phyloP scores from a whole-genome alignment of 2,329 filamentous ascomycete species.

The Macrophomina tecta region DNA sequence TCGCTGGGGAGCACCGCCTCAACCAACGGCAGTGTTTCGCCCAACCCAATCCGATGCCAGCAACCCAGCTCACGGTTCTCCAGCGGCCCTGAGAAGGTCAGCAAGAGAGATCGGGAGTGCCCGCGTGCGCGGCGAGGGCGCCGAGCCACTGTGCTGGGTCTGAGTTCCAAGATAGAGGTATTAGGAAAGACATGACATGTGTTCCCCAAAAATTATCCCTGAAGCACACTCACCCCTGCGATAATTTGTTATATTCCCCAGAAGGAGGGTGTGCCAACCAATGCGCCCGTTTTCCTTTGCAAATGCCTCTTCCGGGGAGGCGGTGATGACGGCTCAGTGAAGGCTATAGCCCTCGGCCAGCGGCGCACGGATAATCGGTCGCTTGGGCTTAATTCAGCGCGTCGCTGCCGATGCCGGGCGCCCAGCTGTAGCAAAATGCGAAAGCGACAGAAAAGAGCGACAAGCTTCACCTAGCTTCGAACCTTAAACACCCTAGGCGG shows the following conservation, averaged over 20 bases:
- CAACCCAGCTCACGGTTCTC: slow-evolving; percentile 23
- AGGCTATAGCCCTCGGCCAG: background rate
- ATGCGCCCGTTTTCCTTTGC: background rate
- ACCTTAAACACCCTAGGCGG: background rate
- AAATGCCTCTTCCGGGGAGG: background rate
- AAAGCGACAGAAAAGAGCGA: slow-evolving; percentile 9
- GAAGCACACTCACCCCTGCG: background rate
- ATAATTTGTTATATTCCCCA: background rate
- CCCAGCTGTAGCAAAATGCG: background rate
- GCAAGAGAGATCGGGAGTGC: slow-evolving; percentile 21
- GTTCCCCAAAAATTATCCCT: slow-evolving; percentile 16
- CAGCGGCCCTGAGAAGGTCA: slow-evolving; percentile 14
- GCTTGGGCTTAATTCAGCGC: slow-evolving; percentile 9
- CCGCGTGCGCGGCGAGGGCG: slow-evolving; percentile 23
- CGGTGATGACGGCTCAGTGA: background rate
- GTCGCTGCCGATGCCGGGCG: slow-evolving; percentile 4
- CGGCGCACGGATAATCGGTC: background rate
- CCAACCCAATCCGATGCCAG: slow-evolving; percentile 3
- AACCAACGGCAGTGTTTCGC: slow-evolving; percentile 16
- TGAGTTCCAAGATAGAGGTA: slow-evolving; percentile 22
- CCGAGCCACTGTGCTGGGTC: slow-evolving; percentile 18
- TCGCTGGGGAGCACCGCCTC: slow-evolving; percentile 8
- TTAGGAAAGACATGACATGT: slow-evolving; percentile 22
- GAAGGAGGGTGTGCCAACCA: background rate
- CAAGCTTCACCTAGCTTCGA: background rate